Percentiles rank a stretch among this genome's conserved stretches.
phyloP scores from a whole-genome alignment of 2,329 filamentous ascomycete genomes.

The Colletotrichum tofieldiae region DNA sequence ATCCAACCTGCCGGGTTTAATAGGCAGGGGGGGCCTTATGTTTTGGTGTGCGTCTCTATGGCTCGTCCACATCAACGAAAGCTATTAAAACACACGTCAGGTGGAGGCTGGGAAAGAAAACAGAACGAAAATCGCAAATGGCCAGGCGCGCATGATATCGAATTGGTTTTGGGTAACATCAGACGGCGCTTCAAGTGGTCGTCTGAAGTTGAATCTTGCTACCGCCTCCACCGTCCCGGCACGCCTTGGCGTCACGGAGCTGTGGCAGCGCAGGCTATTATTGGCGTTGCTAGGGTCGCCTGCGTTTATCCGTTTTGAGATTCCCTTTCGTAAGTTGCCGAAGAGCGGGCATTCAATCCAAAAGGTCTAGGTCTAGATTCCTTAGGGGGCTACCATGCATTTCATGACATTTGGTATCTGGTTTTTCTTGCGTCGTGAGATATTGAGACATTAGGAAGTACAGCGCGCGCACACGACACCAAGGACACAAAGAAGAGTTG shows the following conservation, averaged over 20 bases:
- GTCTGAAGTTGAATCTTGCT: background rate
- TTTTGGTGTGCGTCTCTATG: no score
- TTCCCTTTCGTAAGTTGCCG: background rate
- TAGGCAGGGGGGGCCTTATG: background rate
- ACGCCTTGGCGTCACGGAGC: conserved; percentile 41
- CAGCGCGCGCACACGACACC: background rate
- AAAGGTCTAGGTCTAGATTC: background rate
- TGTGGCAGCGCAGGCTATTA: conserved; percentile 38
- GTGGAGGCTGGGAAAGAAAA: background rate
- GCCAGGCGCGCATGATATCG: conserved; percentile 14
- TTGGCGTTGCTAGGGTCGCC: conserved; percentile 12
- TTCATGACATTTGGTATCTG: background rate
- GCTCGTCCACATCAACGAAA: background rate
- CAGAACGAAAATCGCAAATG: background rate
- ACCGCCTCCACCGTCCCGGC: conserved; percentile 39
- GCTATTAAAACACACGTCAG: background rate
- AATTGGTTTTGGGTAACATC: conserved; percentile 22
- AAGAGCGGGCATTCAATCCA: background rate
- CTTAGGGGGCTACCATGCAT: background rate
- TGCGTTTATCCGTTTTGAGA: conserved; percentile 6
- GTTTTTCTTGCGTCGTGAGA: background rate
- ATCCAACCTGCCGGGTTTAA: background rate
- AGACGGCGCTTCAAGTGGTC: conserved; percentile 33
- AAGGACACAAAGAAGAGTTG: background rate
- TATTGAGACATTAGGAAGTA: conserved; percentile 1